Percentiles rank a stretch among this genome's conserved stretches.
These are phyloP conservation scores for Penicillium sp. DNA, from an alignment of 2,329 filamentous ascomycete genomes.

Conservation along the genomic window DNA sequence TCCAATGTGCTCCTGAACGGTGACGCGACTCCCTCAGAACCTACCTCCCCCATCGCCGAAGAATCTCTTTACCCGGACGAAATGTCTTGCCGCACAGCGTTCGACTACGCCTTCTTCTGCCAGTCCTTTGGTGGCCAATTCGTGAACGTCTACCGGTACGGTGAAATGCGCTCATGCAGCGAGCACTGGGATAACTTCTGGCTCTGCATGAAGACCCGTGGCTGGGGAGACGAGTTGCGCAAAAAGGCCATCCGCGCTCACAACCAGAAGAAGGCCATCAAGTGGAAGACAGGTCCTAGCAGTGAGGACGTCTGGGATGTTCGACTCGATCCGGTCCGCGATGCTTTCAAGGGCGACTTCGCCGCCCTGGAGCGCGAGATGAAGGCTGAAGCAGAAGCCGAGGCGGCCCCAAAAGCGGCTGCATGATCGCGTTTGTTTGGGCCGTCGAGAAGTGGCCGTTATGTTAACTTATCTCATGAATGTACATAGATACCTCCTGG, in stretches of 20 bases:
- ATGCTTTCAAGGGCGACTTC: slow-evolving; percentile 47
- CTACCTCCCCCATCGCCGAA: slow-evolving; percentile 49
- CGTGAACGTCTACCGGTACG: slow-evolving; percentile 86
- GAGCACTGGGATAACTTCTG: slow-evolving; percentile 93
- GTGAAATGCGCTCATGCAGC: slow-evolving; percentile 70
- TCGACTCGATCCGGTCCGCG: slow-evolving; percentile 60
- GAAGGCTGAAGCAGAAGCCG: slow-evolving; percentile 44
- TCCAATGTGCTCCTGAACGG: slow-evolving; percentile 1
- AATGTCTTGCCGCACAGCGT: slow-evolving; percentile 86
- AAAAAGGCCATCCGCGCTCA: slow-evolving; percentile 62
- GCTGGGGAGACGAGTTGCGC: slow-evolving; percentile 58
- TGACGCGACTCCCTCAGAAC: slow-evolving; percentile 6
- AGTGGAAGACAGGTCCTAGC: slow-evolving; percentile 67
- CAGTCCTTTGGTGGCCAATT: slow-evolving; percentile 88
- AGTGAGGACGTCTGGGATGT: slow-evolving; percentile 90
- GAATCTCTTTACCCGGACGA: slow-evolving; percentile 72
- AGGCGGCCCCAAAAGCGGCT: slow-evolving; percentile 33
- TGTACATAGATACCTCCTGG: slow-evolving; percentile 1
- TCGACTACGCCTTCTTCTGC: slow-evolving; percentile 93
- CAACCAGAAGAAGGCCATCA: slow-evolving; percentile 65
- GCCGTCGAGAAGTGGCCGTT: not conserved
- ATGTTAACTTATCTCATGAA: not conserved
- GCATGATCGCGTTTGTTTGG: slow-evolving; percentile 10
- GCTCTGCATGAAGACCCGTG: slow-evolving; percentile 90
- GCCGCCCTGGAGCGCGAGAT: slow-evolving; percentile 43